Evolutionary conservation across 768 basidiomycete species (phyloP).

Genomic region (Mrakia frigida): DNA sequence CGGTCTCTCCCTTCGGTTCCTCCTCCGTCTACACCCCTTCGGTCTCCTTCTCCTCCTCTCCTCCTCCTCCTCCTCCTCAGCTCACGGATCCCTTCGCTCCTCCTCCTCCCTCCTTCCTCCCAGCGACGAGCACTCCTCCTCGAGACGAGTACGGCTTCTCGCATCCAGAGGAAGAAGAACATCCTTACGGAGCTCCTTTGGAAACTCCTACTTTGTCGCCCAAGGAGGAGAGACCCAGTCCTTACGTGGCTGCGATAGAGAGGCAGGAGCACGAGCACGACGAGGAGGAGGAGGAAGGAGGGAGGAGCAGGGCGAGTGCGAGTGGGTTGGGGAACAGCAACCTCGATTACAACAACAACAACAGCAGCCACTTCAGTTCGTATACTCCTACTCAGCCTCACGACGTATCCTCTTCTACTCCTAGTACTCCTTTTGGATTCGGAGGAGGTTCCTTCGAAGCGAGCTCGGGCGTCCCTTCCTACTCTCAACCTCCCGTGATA

Average conservation of each 20-base stretch:
- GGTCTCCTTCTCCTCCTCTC: background rate
- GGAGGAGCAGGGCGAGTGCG: background rate
- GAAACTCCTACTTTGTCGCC: slow-evolving; percentile 3
- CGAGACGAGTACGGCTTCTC: background rate
- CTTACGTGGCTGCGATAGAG: slow-evolving; percentile 18
- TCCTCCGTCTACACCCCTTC: slow-evolving; percentile 15
- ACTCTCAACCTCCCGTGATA: background rate
- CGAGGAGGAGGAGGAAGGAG: too few species aligned
- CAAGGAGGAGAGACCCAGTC: slow-evolving; percentile 1
- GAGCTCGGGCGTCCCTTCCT: background rate
- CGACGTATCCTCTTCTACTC: background rate
- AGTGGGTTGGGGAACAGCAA: too few species aligned
- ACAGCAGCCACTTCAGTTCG: background rate
- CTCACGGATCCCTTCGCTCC: background rate
- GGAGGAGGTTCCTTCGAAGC: background rate
- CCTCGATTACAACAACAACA: background rate
- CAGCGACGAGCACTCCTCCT: background rate
- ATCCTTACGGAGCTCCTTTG: slow-evolving; percentile 13
- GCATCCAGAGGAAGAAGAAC: background rate
- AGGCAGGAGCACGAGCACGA: background rate
- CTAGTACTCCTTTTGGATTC: background rate
- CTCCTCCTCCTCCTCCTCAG: background rate
- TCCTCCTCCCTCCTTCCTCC: background rate
- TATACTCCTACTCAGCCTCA: background rate
- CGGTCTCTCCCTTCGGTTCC: slow-evolving; percentile 30